Percentiles rank a stretch among this genome's conserved stretches.
Evolutionary conservation across 2,329 filamentous ascomycete genomes (phyloP).

Genomic region (Akanthomyces lecanii): DNA sequence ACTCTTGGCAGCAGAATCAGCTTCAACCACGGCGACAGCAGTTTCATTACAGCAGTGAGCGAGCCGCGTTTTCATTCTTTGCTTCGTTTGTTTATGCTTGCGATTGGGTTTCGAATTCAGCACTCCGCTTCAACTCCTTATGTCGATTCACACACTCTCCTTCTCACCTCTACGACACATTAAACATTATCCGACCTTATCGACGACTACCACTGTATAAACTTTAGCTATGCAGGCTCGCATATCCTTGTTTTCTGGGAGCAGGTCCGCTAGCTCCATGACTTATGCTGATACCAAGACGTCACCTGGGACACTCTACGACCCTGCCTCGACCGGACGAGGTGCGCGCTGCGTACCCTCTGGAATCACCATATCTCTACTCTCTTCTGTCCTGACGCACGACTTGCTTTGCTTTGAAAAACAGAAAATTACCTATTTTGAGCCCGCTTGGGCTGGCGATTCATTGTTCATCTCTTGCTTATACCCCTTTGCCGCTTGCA

Average conservation of each 20-base stretch:
- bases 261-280: slow-evolving; percentile 11
- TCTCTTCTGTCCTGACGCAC: slow-evolving; percentile 13
- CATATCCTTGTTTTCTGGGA: slow-evolving; percentile 14
- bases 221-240: slow-evolving; percentile 10
- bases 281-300: slow-evolving; percentile 18
- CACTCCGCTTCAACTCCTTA: not conserved
- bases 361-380: slow-evolving; percentile 12
- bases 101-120: not conserved
- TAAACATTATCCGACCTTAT: slow-evolving; percentile 20
- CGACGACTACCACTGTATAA: slow-evolving; percentile 16
- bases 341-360: slow-evolving; percentile 8
- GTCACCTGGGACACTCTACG: slow-evolving; percentile 10
- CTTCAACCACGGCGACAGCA: slow-evolving; percentile 35
- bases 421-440: slow-evolving; percentile 13
- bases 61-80: slow-evolving; percentile 13
- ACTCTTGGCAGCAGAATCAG: slow-evolving; percentile 42
- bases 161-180: slow-evolving; percentile 22
- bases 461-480: slow-evolving; percentile 15
- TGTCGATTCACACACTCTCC: slow-evolving; percentile 18
- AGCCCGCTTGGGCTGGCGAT: slow-evolving; percentile 2
- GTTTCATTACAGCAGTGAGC: slow-evolving; percentile 19
- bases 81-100: slow-evolving; percentile 10
- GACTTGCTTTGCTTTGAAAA: slow-evolving; percentile 16
- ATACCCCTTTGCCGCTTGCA: slow-evolving; percentile 14
- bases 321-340: slow-evolving; percentile 13